A percentile compares a stretch with the other conserved stretches of the same genome.
phyloP scores from a whole-genome alignment of 495 filamentous ascomycete genomes.

The Penicillium samsonianum region DNA sequence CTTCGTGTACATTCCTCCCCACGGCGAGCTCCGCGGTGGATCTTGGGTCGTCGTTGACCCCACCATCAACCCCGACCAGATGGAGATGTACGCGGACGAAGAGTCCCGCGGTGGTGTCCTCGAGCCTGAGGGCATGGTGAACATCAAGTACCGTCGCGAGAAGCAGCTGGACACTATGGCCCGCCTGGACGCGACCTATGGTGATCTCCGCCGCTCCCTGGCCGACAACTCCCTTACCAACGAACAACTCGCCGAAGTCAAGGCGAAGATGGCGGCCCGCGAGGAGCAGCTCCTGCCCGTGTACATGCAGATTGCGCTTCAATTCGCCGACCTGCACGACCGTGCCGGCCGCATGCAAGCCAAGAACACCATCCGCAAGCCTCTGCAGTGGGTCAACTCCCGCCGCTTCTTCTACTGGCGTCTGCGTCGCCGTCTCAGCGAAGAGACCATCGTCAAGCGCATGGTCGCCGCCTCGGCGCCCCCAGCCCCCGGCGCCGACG shows the following conservation, averaged over 20 bases:
- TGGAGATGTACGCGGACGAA: constrained; percentile 99
- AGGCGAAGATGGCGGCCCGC: constrained; percentile 81
- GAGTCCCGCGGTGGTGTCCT: constrained; percentile 95
- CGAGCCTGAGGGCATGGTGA: constrained; percentile 96
- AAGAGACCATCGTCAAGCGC: constrained; percentile 91
- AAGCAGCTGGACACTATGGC: constrained; percentile 98
- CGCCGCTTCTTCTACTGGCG: constrained; percentile 99
- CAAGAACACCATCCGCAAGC: constrained; percentile 86
- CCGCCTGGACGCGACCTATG: constrained; percentile 82
- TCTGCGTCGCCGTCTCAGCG: constrained; percentile 92
- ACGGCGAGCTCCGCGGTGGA: constrained; percentile 95
- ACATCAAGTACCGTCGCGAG: constrained; percentile 97
- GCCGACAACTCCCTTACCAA: constrained; percentile 65
- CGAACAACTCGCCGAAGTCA: constrained; percentile 74
- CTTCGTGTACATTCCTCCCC: constrained; percentile 97
- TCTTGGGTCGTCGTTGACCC: constrained; percentile 99
- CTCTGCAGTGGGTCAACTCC: constrained; percentile 83
- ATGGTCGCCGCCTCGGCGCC: constrained; percentile 60
- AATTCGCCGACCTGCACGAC: constrained; percentile 97
- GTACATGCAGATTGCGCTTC: constrained; percentile 87
- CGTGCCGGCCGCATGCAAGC: constrained; percentile 97
- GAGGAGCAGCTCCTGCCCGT: constrained; percentile 88
- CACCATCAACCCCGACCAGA: constrained; percentile 91
- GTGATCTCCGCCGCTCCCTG: constrained; percentile 74
- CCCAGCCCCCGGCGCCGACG: constrained; percentile 29